A percentile compares a stretch with the other conserved stretches of the same genome.
phyloP scores from a whole-genome alignment of 352 stramenopile genomes.

The Aphanomyces stellatus region DNA sequence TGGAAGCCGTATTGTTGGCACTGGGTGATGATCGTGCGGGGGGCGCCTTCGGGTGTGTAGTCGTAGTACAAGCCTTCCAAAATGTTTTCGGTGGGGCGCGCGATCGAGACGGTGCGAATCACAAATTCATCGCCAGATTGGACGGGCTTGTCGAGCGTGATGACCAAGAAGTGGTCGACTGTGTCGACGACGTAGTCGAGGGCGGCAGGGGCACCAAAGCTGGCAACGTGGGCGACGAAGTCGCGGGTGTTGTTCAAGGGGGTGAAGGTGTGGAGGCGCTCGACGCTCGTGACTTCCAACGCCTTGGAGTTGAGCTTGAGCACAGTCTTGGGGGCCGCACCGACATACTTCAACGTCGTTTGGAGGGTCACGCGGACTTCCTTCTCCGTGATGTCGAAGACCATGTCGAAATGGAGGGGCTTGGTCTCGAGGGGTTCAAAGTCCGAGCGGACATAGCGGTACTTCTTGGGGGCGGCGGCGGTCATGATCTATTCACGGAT shows the following conservation, averaged over 20 bases:
- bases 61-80: conserved; percentile 71
- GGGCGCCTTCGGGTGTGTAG: conserved; percentile 53
- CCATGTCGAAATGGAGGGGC: conserved; percentile 73
- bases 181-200: conserved; percentile 47
- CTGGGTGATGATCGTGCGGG: conserved; percentile 76
- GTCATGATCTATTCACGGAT: background rate
- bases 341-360: conserved; percentile 52
- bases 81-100: conserved; percentile 65
- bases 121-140: conserved; percentile 56
- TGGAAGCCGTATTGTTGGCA: conserved; percentile 76
- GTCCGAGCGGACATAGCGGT: conserved; percentile 59
- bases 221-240: conserved; percentile 54
- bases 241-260: conserved; percentile 32
- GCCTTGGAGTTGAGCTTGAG: conserved; percentile 72
- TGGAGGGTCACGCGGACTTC: conserved; percentile 53
- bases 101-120: conserved; percentile 52
- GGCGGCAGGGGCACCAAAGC: conserved; percentile 32
- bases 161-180: conserved; percentile 60
- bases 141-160: conserved; percentile 46
- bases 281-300: conserved; percentile 50
- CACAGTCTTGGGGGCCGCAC: conserved; percentile 30
- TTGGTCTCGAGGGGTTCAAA: conserved; percentile 55
- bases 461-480: conserved; percentile 38
- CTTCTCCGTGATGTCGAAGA: conserved; percentile 61
- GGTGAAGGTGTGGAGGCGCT: conserved; percentile 40